Percentiles rank a stretch among this genome's conserved stretches.
phyloP scores from a whole-genome alignment of 208 protist genomes.

The Trypanosoma mega region DNA sequence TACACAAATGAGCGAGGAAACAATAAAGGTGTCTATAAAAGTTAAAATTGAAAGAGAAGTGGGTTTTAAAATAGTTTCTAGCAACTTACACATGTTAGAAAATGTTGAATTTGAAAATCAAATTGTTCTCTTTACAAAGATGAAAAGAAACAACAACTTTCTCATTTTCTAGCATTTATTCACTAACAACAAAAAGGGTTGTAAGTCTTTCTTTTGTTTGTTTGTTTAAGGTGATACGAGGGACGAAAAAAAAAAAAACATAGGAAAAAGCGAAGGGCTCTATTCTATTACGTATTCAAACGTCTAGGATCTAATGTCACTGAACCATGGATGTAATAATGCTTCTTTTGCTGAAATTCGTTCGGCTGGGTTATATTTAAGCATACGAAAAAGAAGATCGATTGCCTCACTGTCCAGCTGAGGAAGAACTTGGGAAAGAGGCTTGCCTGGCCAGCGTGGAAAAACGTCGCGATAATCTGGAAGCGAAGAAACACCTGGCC shows the following conservation, averaged over 20 bases:
- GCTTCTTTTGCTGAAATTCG: constrained; percentile 91
- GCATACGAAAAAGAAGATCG: constrained; percentile 88
- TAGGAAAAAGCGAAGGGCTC: constrained; percentile 19
- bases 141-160: constrained; percentile 14
- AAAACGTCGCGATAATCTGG: constrained; percentile 97
- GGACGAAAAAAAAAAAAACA: no score
- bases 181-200: no score
- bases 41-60: constrained; percentile 11
- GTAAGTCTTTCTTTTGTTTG: no score
- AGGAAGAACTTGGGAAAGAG: constrained; percentile 59
- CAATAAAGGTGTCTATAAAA: background rate
- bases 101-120: background rate
- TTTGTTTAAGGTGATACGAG: no score
- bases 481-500: constrained; percentile 97
- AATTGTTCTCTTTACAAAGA: constrained; percentile 6
- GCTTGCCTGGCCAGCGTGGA: constrained; percentile 90
- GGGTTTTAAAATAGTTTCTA: background rate
- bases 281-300: constrained; percentile 9
- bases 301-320: constrained; percentile 57
- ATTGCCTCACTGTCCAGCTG: constrained; percentile 77
- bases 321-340: constrained; percentile 91
- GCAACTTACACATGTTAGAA: background rate
- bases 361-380: constrained; percentile 86
- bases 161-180: no score
- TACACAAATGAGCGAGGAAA: no score